Conservation (phyloP, 2,329 filamentous ascomycete species). For the Beauveria sp. region DNA sequence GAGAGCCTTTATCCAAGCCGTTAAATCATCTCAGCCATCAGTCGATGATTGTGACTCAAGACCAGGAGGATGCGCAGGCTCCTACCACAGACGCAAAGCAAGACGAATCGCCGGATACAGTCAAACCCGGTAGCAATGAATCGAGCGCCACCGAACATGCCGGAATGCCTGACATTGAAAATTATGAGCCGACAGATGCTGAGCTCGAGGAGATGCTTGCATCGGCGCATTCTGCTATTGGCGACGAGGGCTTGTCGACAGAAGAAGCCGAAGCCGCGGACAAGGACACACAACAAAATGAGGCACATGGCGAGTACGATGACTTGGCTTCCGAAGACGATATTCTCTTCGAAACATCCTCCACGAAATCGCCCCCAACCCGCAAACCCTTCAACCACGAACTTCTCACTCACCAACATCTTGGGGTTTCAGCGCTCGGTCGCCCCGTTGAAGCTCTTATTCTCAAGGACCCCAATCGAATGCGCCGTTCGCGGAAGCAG, state of each 20-base stretch:
- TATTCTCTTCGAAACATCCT: not conserved
- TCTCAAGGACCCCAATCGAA: slow-evolving; percentile 31
- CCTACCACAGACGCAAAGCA: not conserved
- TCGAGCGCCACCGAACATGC: not conserved
- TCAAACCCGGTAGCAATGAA: not conserved
- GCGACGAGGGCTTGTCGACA: not conserved
- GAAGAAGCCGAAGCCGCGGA: not conserved
- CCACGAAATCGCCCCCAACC: not conserved
- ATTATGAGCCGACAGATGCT: slow-evolving; percentile 5
- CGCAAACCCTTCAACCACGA: slow-evolving; percentile 16
- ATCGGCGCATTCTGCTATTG: not conserved
- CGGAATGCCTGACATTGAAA: slow-evolving; percentile 6
- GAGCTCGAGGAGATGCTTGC: not conserved
- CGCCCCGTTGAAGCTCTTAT: slow-evolving; percentile 38
- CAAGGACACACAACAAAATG: not conserved
- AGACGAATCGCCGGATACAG: not conserved
- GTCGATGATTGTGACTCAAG: not conserved
- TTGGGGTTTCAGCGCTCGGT: slow-evolving; percentile 29
- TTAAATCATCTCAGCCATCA: not conserved
- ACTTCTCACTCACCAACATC: slow-evolving; percentile 22
- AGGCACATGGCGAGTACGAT: not conserved
- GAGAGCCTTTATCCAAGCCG: not conserved
- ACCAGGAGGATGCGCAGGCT: not conserved
- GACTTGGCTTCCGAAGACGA: slow-evolving; percentile 6
- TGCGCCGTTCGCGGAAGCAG: slow-evolving; percentile 16